phyloP scores from a whole-genome alignment of 345 rosid species.

The Reutealis trisperma region DNA sequence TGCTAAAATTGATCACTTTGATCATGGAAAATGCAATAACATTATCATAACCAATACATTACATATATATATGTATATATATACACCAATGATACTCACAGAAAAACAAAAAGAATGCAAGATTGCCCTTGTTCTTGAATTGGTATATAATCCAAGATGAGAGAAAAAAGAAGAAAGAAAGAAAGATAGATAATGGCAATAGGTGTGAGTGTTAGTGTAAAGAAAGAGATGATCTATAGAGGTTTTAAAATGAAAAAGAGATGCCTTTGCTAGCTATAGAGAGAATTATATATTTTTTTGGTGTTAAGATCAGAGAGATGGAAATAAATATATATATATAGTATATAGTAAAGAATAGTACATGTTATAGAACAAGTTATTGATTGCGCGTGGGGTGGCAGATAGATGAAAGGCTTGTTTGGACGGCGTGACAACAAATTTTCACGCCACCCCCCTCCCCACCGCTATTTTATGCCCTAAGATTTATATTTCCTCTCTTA shows the following conservation, averaged over 20 bases:
- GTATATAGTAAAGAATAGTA: constrained; percentile 14
- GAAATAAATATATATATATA: constrained; percentile 23
- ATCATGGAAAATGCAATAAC: no score
- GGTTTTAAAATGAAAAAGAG: neutral
- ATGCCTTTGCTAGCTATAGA: neutral
- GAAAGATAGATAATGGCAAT: constrained; percentile 13
- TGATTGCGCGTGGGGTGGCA: constrained; percentile 98
- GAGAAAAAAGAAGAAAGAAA: neutral
- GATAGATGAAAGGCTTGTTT: constrained; percentile 59
- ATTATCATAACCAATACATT: no score
- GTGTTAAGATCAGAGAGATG: neutral
- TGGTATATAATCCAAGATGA: constrained; percentile 1
- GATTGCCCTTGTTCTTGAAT: neutral
- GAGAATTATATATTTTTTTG: neutral
- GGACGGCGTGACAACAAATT: constrained; percentile 83
- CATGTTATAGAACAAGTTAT: constrained; percentile 17
- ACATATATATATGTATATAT: neutral
- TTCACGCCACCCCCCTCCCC: constrained; percentile 64
- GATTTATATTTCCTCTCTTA: constrained; percentile 27
- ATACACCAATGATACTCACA: constrained; percentile 10
- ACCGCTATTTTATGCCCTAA: constrained; percentile 60
- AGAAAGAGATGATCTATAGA: constrained; percentile 12
- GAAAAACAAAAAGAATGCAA: neutral
- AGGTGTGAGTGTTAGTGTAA: constrained; percentile 21
- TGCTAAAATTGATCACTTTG: no score